Conservation (phyloP, 768 basidiomycete genomes). For the Ramaria sp. region DNA sequence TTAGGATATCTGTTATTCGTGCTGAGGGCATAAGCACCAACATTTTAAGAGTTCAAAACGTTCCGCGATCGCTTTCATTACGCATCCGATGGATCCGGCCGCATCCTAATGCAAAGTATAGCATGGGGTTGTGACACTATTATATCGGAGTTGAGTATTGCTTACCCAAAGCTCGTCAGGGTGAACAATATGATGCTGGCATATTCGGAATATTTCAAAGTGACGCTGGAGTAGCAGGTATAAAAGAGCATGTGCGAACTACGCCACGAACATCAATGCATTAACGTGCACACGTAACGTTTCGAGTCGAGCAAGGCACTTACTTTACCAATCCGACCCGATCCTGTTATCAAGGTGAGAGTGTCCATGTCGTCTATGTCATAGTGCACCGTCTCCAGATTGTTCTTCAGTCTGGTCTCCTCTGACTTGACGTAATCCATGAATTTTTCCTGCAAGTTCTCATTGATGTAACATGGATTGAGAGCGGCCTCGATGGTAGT, state of each 20-base stretch:
- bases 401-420: slow-evolving; percentile 16
- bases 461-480: not conserved
- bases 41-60: slow-evolving; percentile 17
- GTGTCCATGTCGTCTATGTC: slow-evolving; percentile 22
- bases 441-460: not conserved
- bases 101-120: not conserved
- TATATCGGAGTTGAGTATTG: not conserved
- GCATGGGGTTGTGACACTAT: not conserved
- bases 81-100: not conserved
- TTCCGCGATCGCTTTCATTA: slow-evolving; percentile 11
- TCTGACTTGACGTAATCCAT: slow-evolving; percentile 13
- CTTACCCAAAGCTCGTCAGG: slow-evolving; percentile 16
- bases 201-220: slow-evolving; percentile 15
- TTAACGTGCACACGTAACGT: not conserved
- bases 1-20: not conserved
- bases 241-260: slow-evolving; percentile 10
- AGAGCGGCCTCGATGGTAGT: not conserved
- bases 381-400: slow-evolving; percentile 17
- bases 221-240: slow-evolving; percentile 12
- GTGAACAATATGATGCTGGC: slow-evolving; percentile 17
- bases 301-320: not conserved
- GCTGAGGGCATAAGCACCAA: not conserved
- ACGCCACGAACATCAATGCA: not conserved
- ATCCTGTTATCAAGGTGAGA: slow-evolving; percentile 17
- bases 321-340: slow-evolving; percentile 21